Evolutionary conservation across 2,329 filamentous ascomycete species (phyloP), one percentile per base, ranked within the genome.

Genomic region (Byssochlamys sp.): DNA sequence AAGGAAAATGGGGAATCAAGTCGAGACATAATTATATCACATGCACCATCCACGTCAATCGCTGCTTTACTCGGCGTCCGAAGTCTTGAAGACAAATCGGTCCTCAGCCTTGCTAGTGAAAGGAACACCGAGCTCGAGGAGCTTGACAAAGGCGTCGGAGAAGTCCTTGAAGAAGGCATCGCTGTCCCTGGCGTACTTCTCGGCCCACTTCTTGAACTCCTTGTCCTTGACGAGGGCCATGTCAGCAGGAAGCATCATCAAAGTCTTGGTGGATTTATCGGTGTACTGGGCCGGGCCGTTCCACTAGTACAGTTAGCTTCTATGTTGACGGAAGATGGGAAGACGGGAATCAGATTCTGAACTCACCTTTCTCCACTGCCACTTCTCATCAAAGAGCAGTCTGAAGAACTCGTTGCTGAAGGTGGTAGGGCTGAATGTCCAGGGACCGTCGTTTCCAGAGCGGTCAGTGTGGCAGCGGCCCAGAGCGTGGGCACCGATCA

Each of bases 171-270:
- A 97, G 84, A 96, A 99, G 55, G 80, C 79, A 57, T 91, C 88
- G 74, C 89, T 90, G 77, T 96, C 90, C 80, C 90, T 90, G 69
- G 92, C 91, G 72, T 96, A 97, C 73, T 86, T 84, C 75, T 95
- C 85, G 29, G 92, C 89, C 68, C 83, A 86, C 69, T 83, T 79
- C 77, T 83, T 85, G 81, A 97, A 95, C 64, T 80, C 80, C 83
- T 92, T 92, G 78, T 97, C 92, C 78, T 91, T 84, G 69, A 95
- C 78, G 57, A 97, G 80, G 57, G 87, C 88, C 77, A 95, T 85
- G 71, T 99, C 92, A 63, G 90, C 88, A 55, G 94, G 94, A 74
- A 99, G 80, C 92, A 99, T 97, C 94, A 99, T 97, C 67, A 97
- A 79, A 49, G 82, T 81, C 83, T 95, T 91, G 69, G 87, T 90